Evolutionary conservation across 805 yeast species (phyloP).

Genomic region (Kuraishia ogatae): DNA sequence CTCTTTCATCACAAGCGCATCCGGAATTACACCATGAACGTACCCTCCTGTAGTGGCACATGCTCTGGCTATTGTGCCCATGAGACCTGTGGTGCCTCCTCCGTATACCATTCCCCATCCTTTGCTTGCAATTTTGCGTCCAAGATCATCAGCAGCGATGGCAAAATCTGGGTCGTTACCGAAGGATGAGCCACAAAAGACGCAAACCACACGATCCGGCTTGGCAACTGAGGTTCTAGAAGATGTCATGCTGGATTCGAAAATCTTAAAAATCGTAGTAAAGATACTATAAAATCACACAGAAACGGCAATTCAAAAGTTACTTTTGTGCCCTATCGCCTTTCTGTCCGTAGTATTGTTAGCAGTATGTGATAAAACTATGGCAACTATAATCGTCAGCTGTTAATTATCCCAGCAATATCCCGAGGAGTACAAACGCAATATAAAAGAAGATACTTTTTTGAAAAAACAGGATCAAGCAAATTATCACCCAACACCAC

Average conservation of each 20-base stretch:
- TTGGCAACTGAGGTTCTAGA: background rate
- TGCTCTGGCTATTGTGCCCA: constrained; percentile 69
- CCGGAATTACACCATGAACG: constrained; percentile 85
- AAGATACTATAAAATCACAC: no score
- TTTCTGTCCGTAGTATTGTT: no score
- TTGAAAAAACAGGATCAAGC: no score
- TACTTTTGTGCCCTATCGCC: no score
- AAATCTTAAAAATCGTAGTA: background rate
- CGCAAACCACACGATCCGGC: constrained; percentile 51
- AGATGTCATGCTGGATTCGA: no score
- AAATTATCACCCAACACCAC: no score
- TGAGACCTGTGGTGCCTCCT: constrained; percentile 81
- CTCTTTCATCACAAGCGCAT: constrained; percentile 69
- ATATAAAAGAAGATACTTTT: no score
- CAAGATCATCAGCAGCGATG: constrained; percentile 49
- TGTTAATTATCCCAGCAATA: no score
- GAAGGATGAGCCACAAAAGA: constrained; percentile 78
- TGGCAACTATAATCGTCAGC: no score
- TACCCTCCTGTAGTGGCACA: constrained; percentile 50
- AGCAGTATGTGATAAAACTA: no score
- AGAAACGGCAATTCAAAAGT: no score
- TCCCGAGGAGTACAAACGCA: no score
- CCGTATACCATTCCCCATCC: constrained; percentile 81
- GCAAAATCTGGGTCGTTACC: constrained; percentile 48
- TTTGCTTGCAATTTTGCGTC: constrained; percentile 43